Conservation (phyloP, 2,329 filamentous ascomycete species). For the Rachicladosporium sp. region DNA sequence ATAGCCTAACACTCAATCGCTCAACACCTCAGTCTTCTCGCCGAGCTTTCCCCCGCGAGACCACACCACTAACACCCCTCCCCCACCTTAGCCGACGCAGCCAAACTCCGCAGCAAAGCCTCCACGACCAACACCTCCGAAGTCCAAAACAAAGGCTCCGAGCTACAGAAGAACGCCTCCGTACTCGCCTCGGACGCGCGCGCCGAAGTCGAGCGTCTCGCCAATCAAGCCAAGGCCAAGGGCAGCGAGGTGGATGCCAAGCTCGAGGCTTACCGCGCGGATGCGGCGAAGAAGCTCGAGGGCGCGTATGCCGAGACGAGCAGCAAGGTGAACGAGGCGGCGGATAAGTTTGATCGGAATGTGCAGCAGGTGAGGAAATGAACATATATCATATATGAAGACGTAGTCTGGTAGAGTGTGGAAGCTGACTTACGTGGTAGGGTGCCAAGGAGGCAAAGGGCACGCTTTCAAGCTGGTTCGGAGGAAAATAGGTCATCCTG, state of each 20-base stretch:
- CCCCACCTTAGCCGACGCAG: conserved; percentile 54
- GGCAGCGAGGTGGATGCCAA: conserved; percentile 12
- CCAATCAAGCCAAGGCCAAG: conserved; percentile 8
- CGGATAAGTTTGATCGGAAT: conserved; percentile 72
- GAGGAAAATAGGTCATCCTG: conserved; percentile 20
- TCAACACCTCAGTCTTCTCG: too few relatives aligned
- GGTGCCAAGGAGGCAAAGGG: conserved; percentile 72
- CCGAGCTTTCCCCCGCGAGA: too few relatives aligned
- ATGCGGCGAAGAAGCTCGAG: conserved; percentile 50
- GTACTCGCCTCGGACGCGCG: conserved; percentile 30
- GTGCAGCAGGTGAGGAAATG: conserved; percentile 42
- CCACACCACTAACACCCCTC: neutral
- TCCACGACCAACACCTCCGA: conserved; percentile 37
- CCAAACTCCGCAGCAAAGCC: conserved; percentile 53
- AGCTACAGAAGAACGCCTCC: conserved; percentile 54
- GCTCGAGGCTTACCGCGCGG: conserved; percentile 11
- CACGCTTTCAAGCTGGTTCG: conserved; percentile 76
- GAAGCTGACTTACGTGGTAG: conserved; percentile 33
- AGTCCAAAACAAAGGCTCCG: conserved; percentile 48
- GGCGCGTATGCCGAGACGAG: conserved; percentile 53
- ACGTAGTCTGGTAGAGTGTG: conserved; percentile 5
- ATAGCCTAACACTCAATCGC: neutral
- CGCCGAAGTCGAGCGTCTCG: conserved; percentile 41
- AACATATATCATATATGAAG: conserved; percentile 6
- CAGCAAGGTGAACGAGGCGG: conserved; percentile 36